Evolutionary conservation across 306 rosid genomes (phyloP).

Genomic region (Malus orientalis): DNA sequence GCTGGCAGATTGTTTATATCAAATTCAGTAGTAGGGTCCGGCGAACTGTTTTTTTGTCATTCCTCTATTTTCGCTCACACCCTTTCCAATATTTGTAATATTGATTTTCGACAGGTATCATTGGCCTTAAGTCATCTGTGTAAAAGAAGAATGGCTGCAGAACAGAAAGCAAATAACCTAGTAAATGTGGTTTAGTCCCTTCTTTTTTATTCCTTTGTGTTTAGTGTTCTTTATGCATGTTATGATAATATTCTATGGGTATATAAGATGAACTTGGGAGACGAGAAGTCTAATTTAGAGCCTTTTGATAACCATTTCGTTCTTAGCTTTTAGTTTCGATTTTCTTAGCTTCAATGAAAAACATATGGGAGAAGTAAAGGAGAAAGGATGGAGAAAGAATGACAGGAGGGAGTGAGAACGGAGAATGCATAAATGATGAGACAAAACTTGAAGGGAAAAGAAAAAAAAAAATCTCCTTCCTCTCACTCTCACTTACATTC

Average conservation of each 20-base stretch:
- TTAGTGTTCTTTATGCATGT: neutral
- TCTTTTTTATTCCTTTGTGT: neutral
- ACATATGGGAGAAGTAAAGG: too few species aligned
- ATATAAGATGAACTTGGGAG: neutral
- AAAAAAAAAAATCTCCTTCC: too few species aligned
- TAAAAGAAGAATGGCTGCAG: neutral
- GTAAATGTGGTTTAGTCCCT: neutral
- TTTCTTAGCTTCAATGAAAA: too few species aligned
- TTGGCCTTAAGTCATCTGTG: slow-evolving; percentile 72
- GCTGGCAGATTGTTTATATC: neutral
- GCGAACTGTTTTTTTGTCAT: neutral
- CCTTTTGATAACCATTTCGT: too few species aligned
- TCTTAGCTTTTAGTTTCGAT: too few species aligned
- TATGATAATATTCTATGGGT: neutral
- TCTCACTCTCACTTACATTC: too few species aligned
- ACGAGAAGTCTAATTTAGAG: neutral
- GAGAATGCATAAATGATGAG: too few species aligned
- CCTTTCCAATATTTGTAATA: slow-evolving; percentile 10
- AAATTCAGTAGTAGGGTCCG: neutral
- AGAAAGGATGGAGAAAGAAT: too few species aligned
- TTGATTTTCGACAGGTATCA: slow-evolving; percentile 48
- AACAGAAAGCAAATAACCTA: neutral
- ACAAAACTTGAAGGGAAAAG: too few species aligned
- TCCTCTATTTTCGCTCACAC: neutral
- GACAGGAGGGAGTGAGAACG: too few species aligned